Evolutionary conservation across 2,329 filamentous ascomycete species (phyloP), one percentile per base, ranked within the genome.

Genomic region (Xylariales sp.): DNA sequence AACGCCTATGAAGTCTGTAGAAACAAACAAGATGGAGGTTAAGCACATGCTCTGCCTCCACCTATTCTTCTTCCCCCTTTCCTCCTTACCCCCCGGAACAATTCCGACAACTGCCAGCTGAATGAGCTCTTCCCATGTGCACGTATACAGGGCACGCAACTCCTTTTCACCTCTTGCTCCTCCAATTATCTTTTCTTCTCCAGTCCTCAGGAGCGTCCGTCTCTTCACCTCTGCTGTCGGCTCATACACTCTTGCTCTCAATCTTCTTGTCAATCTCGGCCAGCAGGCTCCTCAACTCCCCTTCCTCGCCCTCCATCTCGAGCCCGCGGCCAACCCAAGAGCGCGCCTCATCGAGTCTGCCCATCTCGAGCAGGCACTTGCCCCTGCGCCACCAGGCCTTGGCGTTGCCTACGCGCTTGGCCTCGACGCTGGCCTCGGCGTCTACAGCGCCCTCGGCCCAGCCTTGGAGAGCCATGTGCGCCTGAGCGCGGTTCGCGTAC

Each of bases 311-410:
- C 67, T 95, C 89, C 59, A 90, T 81, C 69, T 95, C 91, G 40
- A 95, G 62, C 0, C 80, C 89, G 56, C 78, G 74, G 48, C 74
- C 75, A 28, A 95, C 74, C 80, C 89, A 94, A 46, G 83, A 80
- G 52, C 72, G 72, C 1, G 90, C 89, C 76, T 97, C 91, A 39
- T 86, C 81, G 54, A 87, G 66, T 43, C 91, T 65, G 1, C 85
- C 85, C 93, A 97, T 97, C 78, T 98, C 93, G 48, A 84, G 65
- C 56, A 97, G 63, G 57, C 88, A 94, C 67, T 81, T 81, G 8
- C 87, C 93, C 44, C 87, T 73, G 44, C 93, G 74, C 83, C 88
- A 96, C 88, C 91, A 97, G 0, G 83, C 90, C 78, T 97, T 97
- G 1, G 87, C 81, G 61, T 98, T 97, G 27, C 85, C 89, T 29